Evolutionary conservation across 257 asterid genomes (phyloP), one percentile per base, ranked within the genome.

Genomic region (Jasminum sambac): DNA sequence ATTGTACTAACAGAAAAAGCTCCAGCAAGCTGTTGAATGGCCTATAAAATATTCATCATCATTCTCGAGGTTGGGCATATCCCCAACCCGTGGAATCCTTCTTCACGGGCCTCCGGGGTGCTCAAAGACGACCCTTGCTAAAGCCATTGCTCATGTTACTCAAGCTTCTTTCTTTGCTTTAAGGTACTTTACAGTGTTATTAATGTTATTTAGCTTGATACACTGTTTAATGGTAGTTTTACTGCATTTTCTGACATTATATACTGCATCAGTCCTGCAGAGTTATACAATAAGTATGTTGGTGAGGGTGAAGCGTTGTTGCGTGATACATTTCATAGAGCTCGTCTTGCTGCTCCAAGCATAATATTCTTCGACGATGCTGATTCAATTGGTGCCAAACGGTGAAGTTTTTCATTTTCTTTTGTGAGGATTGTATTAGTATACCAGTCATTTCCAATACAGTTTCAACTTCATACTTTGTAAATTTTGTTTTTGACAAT

Each of bases 101-200:
- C 95, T 94, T 70, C 98, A 94, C 63, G 98, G 99, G 26, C 99
- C 98, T 46, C 99, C 99, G 52, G 99, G 99, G 25, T 94, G 99
- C 89, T 94, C 98, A 11, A 94, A 94, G 86, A 94, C 99, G 58
- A 94, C 97, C 75, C 96, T 94, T 9, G 99, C 95, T 11, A 94
- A 87, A 82, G 98, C 99, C 76, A 95, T 97, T 72, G 96, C 96
- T 66, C 89, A 84, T 85, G 98, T 95, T 69, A 90, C 99, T 66
- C 90, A 89, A 78, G 97, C 99, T 78, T 85, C 98, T 30, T 94
- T 94, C 85, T 94, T 94, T 78, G 89, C 99, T 46, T 80, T 94
- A 87, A 87, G 98, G 99, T 94, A 71, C 62, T 77, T 2, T 73
- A 43, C 71, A 21, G 0, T 50, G 25, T 55, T 55, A 19, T 8